Conservation (phyloP, 2,329 filamentous ascomycete genomes). For the Aspergillus terreus region DNA sequence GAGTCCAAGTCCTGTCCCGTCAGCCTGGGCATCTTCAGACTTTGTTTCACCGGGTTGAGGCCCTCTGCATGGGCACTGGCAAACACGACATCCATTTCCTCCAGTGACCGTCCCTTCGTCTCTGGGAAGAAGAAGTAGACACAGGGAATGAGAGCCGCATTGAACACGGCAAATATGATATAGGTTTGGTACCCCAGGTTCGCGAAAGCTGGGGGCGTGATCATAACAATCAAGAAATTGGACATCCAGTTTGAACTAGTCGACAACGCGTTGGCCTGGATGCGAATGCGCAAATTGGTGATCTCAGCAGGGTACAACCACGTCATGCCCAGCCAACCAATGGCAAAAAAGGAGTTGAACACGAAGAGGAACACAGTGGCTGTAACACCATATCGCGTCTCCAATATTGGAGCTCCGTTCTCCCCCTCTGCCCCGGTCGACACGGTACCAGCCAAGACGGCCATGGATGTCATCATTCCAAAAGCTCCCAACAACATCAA, state of each 20-base stretch:
- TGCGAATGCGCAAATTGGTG: conserved; percentile 54
- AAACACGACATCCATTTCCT: conserved; percentile 56
- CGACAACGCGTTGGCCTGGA: conserved; percentile 59
- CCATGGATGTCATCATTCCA: conserved; percentile 6
- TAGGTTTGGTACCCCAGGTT: conserved; percentile 54
- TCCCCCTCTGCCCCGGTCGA: neutral
- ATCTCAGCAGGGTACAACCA: conserved; percentile 50
- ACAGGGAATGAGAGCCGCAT: conserved; percentile 51
- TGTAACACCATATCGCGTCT: conserved; percentile 2
- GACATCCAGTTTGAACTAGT: conserved; percentile 59
- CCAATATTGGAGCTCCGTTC: conserved; percentile 1
- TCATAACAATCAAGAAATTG: conserved; percentile 65
- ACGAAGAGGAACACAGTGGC: conserved; percentile 49
- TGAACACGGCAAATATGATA: conserved; percentile 53
- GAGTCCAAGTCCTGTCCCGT: neutral
- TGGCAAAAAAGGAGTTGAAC: conserved; percentile 64
- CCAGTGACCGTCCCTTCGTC: conserved; percentile 56
- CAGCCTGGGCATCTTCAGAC: conserved; percentile 2
- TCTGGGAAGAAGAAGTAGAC: conserved; percentile 61
- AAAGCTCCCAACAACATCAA: conserved; percentile 25
- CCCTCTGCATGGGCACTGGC: conserved; percentile 5
- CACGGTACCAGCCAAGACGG: conserved; percentile 1
- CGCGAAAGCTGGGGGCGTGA: conserved; percentile 58
- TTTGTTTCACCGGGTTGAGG: conserved; percentile 4
- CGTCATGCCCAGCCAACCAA: conserved; percentile 59